Percentiles rank a stretch among this genome's conserved stretches.
phyloP scores from a whole-genome alignment of 352 stramenopile species.

The Phytophthora chlamydospora region DNA sequence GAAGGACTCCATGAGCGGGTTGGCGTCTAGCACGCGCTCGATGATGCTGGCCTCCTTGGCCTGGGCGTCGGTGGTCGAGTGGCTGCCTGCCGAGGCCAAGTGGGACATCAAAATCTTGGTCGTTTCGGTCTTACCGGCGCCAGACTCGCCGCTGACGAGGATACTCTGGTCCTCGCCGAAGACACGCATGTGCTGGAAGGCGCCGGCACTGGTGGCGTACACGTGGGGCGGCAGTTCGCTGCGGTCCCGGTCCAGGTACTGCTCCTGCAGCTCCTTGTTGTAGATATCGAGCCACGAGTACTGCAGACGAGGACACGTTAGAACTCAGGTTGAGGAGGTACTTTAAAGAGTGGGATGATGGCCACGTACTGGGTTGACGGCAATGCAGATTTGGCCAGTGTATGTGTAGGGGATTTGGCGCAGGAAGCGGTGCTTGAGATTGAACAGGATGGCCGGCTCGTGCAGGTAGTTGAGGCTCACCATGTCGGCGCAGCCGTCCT shows the following conservation, averaged over 20 bases:
- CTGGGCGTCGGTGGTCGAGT: conserved; percentile 35
- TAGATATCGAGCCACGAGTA: conserved; percentile 95
- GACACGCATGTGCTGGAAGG: conserved; percentile 85
- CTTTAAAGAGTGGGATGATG: not conserved
- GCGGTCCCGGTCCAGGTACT: conserved; percentile 81
- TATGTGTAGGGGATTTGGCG: conserved; percentile 95
- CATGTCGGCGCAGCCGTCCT: conserved; percentile 84
- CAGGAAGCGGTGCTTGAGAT: conserved; percentile 90
- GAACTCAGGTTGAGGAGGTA: conserved; percentile 9
- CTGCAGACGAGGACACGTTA: conserved; percentile 28
- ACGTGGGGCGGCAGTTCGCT: conserved; percentile 80
- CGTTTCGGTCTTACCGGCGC: conserved; percentile 95
- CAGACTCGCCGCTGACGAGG: conserved; percentile 87
- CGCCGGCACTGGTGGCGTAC: conserved; percentile 78
- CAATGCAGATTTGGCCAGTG: conserved; percentile 97
- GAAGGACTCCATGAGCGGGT: conserved; percentile 94
- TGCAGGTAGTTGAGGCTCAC: conserved; percentile 91
- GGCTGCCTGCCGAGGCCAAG: conserved; percentile 70
- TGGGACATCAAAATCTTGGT: conserved; percentile 98
- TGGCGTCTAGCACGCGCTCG: conserved; percentile 80
- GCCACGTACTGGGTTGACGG: conserved; percentile 94
- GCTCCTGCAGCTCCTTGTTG: conserved; percentile 70
- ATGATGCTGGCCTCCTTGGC: conserved; percentile 77
- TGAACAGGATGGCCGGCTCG: conserved; percentile 92
- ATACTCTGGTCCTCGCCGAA: conserved; percentile 87